Evolutionary conservation across 1,284 basidiomycete species (phyloP).

Genomic region (Mycena citricolor): DNA sequence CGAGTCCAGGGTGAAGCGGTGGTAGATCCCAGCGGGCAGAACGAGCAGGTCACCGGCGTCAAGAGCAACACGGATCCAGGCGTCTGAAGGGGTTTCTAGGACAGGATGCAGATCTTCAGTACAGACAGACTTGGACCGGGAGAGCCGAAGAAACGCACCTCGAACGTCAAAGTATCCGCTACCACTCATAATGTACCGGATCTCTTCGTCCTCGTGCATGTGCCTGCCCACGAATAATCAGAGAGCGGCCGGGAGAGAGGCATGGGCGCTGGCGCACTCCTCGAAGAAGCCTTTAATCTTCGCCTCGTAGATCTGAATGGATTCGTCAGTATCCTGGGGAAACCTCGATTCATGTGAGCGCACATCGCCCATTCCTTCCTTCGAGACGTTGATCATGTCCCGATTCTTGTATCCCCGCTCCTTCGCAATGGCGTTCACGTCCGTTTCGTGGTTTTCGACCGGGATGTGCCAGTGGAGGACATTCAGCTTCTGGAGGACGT

Average conservation of each 20-base stretch:
- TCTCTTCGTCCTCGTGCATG: constrained; percentile 90
- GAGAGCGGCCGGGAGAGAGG: background rate
- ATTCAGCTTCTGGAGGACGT: constrained; percentile 54
- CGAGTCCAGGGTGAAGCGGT: constrained; percentile 81
- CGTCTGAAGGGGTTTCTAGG: constrained; percentile 53
- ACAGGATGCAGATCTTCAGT: background rate
- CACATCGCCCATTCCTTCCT: constrained; percentile 69
- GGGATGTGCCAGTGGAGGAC: constrained; percentile 65
- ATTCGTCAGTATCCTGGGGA: background rate
- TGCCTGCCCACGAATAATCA: constrained; percentile 47
- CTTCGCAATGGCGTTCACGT: constrained; percentile 59
- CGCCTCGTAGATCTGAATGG: constrained; percentile 54
- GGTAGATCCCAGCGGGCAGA: constrained; percentile 79
- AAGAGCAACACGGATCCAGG: constrained; percentile 75
- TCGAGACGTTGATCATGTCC: constrained; percentile 73
- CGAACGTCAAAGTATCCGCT: constrained; percentile 85
- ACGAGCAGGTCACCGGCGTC: constrained; percentile 72
- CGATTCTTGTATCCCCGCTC: constrained; percentile 75
- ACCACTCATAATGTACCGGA: constrained; percentile 79
- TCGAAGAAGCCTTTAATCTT: constrained; percentile 81
- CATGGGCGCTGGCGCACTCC: constrained; percentile 52
- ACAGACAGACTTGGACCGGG: background rate
- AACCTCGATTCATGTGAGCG: constrained; percentile 12
- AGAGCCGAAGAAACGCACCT: constrained; percentile 40
- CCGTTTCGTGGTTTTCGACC: constrained; percentile 48